A percentile compares a stretch with the other conserved stretches of the same genome.
These are phyloP conservation scores for Chlorophyllum brunneum DNA, from an alignment of 768 basidiomycete species.

Conservation along the genomic window DNA sequence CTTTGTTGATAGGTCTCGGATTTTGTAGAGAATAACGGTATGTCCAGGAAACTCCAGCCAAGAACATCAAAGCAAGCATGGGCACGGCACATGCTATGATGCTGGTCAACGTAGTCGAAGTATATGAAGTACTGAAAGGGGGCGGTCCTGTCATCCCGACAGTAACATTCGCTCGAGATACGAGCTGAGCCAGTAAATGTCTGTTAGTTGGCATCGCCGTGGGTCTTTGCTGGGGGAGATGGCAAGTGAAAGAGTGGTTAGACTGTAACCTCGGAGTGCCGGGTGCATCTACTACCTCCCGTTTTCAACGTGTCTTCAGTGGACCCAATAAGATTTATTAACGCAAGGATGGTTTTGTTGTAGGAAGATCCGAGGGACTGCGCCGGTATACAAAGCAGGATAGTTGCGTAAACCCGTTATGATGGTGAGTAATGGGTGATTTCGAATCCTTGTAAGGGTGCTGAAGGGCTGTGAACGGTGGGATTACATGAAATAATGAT, in stretches of 20 bases:
- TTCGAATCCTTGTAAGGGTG: too few species aligned
- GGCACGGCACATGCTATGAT: slow-evolving; percentile 32
- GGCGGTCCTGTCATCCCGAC: neutral
- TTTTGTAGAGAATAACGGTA: slow-evolving; percentile 42
- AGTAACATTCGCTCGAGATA: neutral
- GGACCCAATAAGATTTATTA: neutral
- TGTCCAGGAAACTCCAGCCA: slow-evolving; percentile 46
- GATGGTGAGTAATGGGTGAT: too few species aligned
- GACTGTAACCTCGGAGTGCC: neutral
- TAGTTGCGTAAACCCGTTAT: too few species aligned
- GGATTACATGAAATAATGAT: too few species aligned
- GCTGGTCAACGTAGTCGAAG: slow-evolving; percentile 32
- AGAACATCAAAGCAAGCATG: slow-evolving; percentile 40
- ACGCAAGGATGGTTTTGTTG: too few species aligned
- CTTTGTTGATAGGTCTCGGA: slow-evolving; percentile 48
- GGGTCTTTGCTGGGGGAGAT: neutral
- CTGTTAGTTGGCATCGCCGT: neutral
- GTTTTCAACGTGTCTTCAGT: neutral
- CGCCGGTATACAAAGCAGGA: too few species aligned
- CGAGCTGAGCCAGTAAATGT: neutral
- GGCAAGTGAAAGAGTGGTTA: neutral
- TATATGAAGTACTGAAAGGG: slow-evolving; percentile 20
- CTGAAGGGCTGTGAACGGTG: too few species aligned
- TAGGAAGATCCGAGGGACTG: too few species aligned
- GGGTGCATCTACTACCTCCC: neutral